Conservation (phyloP, 129 eudicot species). For the Cynara cardunculus region DNA sequence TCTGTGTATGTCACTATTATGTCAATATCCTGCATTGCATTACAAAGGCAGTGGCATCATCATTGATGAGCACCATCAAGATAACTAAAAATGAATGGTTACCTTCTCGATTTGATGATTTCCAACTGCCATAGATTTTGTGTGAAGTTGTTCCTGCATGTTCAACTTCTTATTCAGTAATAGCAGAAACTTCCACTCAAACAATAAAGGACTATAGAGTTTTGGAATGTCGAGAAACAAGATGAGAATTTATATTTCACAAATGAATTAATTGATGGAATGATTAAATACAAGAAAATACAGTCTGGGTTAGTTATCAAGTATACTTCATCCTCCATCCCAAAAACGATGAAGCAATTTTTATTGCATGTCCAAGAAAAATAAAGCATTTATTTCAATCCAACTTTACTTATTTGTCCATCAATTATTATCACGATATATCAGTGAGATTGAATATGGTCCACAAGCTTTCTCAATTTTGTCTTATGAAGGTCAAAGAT, state of each 20-base stretch:
- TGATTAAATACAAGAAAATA: neutral
- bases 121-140: slow-evolving; percentile 29
- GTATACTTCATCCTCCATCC: neutral
- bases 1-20: slow-evolving; percentile 90
- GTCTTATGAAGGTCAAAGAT: neutral
- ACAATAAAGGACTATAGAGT: neutral
- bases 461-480: neutral
- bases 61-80: slow-evolving; percentile 13
- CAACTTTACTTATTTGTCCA: neutral
- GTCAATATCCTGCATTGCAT: slow-evolving; percentile 84
- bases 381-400: neutral
- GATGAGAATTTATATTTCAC: neutral
- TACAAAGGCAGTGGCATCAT: slow-evolving; percentile 22
- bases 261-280: neutral
- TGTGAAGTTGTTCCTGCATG: slow-evolving; percentile 40
- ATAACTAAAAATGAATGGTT: slow-evolving; percentile 17
- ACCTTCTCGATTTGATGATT: slow-evolving; percentile 55
- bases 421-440: neutral
- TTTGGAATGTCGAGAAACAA: neutral
- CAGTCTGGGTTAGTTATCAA: neutral
- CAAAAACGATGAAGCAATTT: neutral
- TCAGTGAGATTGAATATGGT: neutral
- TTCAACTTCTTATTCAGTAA: slow-evolving; percentile 16
- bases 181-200: slow-evolving; percentile 16
- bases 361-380: neutral